Percentiles rank a stretch among this genome's conserved stretches.
phyloP scores from a whole-genome alignment of 805 yeast genomes.

The Ogataea sp. region DNA sequence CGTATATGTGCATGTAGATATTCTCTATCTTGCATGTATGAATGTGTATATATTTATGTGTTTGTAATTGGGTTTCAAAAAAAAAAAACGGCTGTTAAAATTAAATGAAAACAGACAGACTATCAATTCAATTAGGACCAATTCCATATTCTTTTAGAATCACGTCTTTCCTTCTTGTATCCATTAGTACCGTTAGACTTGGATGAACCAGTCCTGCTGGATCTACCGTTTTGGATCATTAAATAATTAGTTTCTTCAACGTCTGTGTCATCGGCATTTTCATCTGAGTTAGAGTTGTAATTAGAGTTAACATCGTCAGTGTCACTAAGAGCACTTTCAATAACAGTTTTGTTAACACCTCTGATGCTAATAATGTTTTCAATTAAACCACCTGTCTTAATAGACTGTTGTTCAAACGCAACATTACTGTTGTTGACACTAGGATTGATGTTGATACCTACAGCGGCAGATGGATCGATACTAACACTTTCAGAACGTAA shows the following conservation, averaged over 20 bases:
- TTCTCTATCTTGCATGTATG: neutral
- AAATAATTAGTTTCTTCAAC: no score
- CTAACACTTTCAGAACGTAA: neutral
- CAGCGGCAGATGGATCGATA: neutral
- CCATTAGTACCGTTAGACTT: neutral
- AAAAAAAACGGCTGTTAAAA: no score
- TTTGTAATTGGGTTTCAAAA: no score
- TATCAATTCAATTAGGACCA: constrained; percentile 7
- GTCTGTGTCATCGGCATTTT: no score
- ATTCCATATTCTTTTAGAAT: constrained; percentile 18
- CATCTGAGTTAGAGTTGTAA: neutral
- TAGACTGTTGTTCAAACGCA: constrained; percentile 4
- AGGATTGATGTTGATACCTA: neutral
- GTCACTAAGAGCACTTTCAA: constrained; percentile 50
- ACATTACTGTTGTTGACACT: neutral
- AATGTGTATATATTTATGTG: no score
- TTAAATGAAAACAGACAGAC: no score
- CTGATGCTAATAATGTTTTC: constrained; percentile 78
- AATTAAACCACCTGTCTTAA: constrained; percentile 53
- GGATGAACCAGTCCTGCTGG: no score
- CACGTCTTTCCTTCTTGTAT: constrained; percentile 6
- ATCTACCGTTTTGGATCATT: no score
- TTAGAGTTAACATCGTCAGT: constrained; percentile 25
- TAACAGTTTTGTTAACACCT: constrained; percentile 81
- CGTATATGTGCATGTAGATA: neutral